phyloP scores from a whole-genome alignment of 768 basidiomycete species.

The Xanthoconium purpureum region DNA sequence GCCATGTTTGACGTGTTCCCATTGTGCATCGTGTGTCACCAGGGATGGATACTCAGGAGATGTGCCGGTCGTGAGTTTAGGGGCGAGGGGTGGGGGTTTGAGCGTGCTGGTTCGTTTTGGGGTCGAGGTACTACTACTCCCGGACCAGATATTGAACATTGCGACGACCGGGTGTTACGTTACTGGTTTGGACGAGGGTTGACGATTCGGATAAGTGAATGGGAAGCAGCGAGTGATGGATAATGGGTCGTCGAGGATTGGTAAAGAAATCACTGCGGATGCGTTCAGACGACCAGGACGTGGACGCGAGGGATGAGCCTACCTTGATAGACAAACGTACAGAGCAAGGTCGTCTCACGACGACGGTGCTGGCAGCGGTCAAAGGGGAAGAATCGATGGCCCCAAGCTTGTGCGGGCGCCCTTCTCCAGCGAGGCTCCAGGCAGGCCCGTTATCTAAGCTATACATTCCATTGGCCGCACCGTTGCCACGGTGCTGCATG shows the following conservation, averaged over 20 bases:
- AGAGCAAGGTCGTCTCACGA: too few species aligned
- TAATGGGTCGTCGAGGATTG: background rate
- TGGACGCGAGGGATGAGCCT: background rate
- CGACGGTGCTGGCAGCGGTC: background rate
- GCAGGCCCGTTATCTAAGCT: constrained; percentile 19
- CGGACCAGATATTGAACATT: constrained; percentile 15
- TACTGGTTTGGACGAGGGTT: background rate
- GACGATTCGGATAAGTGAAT: background rate
- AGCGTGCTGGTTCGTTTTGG: constrained; percentile 16
- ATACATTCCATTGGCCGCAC: constrained; percentile 8
- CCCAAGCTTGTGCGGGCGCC: background rate
- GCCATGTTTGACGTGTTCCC: constrained; percentile 21
- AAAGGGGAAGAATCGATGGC: too few species aligned
- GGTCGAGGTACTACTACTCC: constrained; percentile 11
- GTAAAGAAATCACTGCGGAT: background rate
- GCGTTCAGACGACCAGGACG: background rate
- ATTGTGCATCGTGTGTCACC: constrained; percentile 13
- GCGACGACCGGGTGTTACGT: background rate
- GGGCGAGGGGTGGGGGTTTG: constrained; percentile 22
- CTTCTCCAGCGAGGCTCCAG: constrained; percentile 1
- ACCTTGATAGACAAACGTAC: background rate
- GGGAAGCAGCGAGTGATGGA: background rate
- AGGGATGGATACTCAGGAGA: constrained; percentile 11
- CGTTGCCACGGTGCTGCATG: background rate
- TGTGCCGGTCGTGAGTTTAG: constrained; percentile 18